Evolutionary conservation across 768 basidiomycete genomes (phyloP).

Genomic region (Collybia mongolica): DNA sequence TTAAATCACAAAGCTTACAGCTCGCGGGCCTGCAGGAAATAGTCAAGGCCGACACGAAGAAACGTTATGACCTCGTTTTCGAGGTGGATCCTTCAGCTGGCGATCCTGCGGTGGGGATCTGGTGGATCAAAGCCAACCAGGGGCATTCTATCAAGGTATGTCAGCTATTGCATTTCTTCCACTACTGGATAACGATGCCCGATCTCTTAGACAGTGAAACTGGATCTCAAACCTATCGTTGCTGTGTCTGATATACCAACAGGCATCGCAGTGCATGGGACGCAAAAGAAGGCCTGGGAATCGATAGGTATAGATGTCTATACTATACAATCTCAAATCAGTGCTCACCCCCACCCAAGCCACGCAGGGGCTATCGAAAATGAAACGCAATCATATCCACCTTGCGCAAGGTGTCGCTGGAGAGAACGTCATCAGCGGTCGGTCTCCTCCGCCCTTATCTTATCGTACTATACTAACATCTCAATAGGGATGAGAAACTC

Average conservation of each 20-base stretch:
- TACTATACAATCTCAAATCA: background rate
- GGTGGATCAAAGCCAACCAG: conserved; percentile 92
- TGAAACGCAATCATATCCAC: conserved; percentile 92
- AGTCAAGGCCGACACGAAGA: conserved; percentile 66
- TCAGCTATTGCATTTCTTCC: background rate
- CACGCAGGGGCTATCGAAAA: conserved; percentile 71
- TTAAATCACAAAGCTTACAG: conserved; percentile 53
- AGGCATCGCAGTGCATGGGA: conserved; percentile 80
- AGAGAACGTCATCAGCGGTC: conserved; percentile 74
- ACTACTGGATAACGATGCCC: background rate
- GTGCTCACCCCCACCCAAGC: conserved; percentile 34
- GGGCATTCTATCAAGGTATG: conserved; percentile 82
- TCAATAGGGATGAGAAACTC: conserved; percentile 74
- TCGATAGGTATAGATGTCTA: conserved; percentile 48
- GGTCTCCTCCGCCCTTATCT: conserved; percentile 20
- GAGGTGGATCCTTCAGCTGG: conserved; percentile 37
- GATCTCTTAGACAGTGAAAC: conserved; percentile 54
- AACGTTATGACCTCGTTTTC: conserved; percentile 56
- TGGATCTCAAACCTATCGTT: conserved; percentile 62
- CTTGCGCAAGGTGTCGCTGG: conserved; percentile 77
- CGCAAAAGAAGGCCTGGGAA: conserved; percentile 66
- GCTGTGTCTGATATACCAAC: conserved; percentile 63
- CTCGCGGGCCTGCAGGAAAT: conserved; percentile 55
- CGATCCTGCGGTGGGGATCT: conserved; percentile 37
- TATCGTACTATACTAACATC: background rate